phyloP scores from a whole-genome alignment of 345 rosid species.

The Syzygium oleosum region DNA sequence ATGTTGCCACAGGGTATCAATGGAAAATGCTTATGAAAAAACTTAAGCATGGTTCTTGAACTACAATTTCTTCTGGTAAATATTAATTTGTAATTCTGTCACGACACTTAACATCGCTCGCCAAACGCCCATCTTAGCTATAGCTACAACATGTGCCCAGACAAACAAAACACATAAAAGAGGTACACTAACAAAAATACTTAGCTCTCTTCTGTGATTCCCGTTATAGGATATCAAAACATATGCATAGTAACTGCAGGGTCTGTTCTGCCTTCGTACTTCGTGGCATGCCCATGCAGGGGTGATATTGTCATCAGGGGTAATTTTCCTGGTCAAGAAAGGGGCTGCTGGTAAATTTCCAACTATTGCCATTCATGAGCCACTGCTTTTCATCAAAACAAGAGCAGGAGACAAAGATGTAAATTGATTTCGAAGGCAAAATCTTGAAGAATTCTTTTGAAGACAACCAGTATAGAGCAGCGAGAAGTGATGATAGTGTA shows the following conservation, averaged over 20 bases:
- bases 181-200: background rate
- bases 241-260: background rate
- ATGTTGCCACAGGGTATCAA: background rate
- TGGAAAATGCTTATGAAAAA: background rate
- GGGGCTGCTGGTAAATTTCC: background rate
- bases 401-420: background rate
- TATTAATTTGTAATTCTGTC: background rate
- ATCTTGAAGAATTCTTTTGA: background rate
- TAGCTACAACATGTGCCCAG: background rate
- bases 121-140: background rate
- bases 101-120: background rate
- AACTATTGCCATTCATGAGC: background rate
- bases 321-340: background rate
- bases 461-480: background rate
- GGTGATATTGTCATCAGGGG: background rate
- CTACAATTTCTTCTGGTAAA: background rate
- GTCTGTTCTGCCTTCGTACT: background rate
- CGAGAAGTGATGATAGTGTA: background rate
- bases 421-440: background rate
- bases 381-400: background rate
- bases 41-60: background rate
- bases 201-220: background rate
- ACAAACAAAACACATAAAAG: background rate
- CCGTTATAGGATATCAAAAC: background rate
- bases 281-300: too few relatives aligned